These are phyloP conservation scores for Phalaenopsis aphrodite DNA, from an alignment of 106 monocot species.

Conservation along the genomic window DNA sequence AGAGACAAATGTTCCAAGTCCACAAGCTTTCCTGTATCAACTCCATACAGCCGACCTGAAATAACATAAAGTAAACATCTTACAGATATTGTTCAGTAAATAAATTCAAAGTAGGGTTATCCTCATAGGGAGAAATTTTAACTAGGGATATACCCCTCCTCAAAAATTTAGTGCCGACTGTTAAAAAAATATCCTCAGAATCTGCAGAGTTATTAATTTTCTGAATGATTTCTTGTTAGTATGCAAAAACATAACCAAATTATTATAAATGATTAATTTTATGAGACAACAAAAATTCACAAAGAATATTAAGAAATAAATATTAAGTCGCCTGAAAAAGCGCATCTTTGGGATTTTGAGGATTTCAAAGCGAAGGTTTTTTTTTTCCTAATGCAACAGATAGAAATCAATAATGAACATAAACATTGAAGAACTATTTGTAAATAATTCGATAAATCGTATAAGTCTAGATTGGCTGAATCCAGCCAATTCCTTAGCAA, in stretches of 20 bases:
- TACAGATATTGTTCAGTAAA: neutral
- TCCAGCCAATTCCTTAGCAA: no score
- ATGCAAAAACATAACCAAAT: neutral
- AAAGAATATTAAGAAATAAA: neutral
- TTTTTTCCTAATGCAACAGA: neutral
- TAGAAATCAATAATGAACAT: neutral
- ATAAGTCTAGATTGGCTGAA: neutral
- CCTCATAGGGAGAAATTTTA: neutral
- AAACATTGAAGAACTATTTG: neutral
- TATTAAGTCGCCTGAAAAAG: neutral
- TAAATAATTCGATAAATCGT: neutral
- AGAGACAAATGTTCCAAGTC: conserved; percentile 54
- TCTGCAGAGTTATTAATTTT: neutral
- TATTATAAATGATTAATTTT: neutral
- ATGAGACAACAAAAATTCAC: neutral
- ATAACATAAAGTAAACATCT: neutral
- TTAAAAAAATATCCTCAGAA: neutral
- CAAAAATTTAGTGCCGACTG: neutral
- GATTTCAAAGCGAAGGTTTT: neutral
- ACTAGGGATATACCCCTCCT: neutral
- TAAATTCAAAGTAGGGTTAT: neutral
- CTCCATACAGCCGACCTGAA: conserved; percentile 58
- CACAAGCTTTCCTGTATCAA: conserved; percentile 61
- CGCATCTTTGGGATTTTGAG: neutral
- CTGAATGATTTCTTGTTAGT: neutral